Evolutionary conservation across 441 rosid genomes (phyloP), one percentile per base, ranked within the genome.

Genomic region (Sinapis alba): DNA sequence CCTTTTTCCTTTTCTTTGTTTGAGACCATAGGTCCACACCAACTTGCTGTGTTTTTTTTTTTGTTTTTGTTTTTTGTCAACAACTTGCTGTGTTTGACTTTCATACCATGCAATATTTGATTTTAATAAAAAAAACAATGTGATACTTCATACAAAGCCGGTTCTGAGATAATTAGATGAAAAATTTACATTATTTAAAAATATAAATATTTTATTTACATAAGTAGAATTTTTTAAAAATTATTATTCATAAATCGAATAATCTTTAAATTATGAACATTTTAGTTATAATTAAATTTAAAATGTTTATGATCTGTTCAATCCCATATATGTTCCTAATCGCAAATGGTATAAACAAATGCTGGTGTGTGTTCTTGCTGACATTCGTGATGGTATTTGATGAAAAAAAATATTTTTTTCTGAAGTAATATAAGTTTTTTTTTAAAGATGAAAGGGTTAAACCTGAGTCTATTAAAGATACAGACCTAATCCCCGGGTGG

Each of bases 11-110:
- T 23, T n/a, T 58, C 4, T 58, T 7, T 7, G 50, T 51, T 21
- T 5, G 21, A 15, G 10, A 47, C 53, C 53, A 15, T 3, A 50
- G 56, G 56, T 50, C 47, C 59, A 36, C 15, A 62, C 3, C 69
- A 68, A 68, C 69, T 75, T 51, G 68, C 56, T 50, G 56, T 50
- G 2, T 45, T 45, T 45, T n/a, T n/a, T n/a, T n/a, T n/a, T n/a
- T n/a, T n/a, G n/a, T n/a, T n/a, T n/a, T n/a, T n/a, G n/a, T n/a
- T n/a, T n/a, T n/a, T n/a, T n/a, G n/a, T n/a, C 15, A 62, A 1
- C 69, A 68, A 68, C 69, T 75, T 51, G 68, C 56, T 50, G 56
- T 50, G 2, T 45, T 45, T 45, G 56, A 50, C 56, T 50, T 50
- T 47, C 54, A 18, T 47, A 47, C 21, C 5, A 34, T 28, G 50